Evolutionary conservation across 768 basidiomycete species (phyloP), one percentile per base, ranked within the genome.

Genomic region (Phaffia tasmanica): DNA sequence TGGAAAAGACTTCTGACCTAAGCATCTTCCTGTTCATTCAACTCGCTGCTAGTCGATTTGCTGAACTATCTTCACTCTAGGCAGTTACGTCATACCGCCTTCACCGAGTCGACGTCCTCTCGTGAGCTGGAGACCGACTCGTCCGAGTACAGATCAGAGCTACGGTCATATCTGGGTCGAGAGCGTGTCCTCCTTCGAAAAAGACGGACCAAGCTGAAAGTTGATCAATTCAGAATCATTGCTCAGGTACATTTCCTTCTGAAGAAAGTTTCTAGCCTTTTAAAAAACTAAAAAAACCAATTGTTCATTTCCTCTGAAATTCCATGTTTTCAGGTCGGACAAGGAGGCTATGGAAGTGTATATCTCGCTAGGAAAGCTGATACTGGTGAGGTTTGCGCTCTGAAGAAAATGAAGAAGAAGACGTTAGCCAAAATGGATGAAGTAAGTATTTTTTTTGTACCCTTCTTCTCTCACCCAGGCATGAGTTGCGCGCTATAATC

Each of bases 381-480:
- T 72, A 88, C 93, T 0, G 89, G 91, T 30, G 90, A 98, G 75
- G 88, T 99, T 14, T 97, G 94, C 70, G 95, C 95, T 8, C 78
- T 98, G 63, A 98, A 99, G 81, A 94, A 89, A 79, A 94, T 99
- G 95, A 82, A 81, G 72, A 99, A 99, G 77, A 82, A 86, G 27
- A 97, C 92, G 0, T 73, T 99, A 53, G 86, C 86, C 74, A 99
- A 99, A 81, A 97, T 97, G 95, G 93, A 97, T 71, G 95, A 99
- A 83, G 91, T 88, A 64, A 30, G 79, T 69, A 63, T 57, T 5
- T 42, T 4, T 5, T 42, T 42, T 42, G 53, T 59, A 66, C 18
- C 23, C 14, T 63, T 19, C 7, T 35, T 29, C 56, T 47, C 1
- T 50, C 27, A 67, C 61, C 42, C 18, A n/a, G 18, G 19, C 15